Conservation (phyloP, 495 filamentous ascomycete genomes). For the Neurospora intermedia region DNA sequence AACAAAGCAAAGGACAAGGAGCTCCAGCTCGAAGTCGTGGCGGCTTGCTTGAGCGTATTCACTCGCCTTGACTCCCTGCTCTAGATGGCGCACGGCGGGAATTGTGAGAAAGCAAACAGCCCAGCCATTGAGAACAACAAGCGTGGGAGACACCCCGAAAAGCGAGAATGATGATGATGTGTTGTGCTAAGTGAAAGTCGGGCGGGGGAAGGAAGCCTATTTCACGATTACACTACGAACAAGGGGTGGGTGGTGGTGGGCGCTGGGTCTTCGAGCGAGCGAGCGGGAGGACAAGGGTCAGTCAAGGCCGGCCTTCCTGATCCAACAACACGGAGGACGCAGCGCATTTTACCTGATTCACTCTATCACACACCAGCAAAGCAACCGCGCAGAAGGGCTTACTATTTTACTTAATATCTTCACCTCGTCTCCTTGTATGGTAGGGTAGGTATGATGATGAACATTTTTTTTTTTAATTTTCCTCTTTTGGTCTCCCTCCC, state of each 20-base stretch:
- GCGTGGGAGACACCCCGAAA: not conserved
- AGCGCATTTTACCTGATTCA: no score
- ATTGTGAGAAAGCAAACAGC: not conserved
- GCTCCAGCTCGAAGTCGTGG: slow-evolving; percentile 92
- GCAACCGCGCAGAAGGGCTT: not conserved
- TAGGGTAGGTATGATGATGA: not conserved
- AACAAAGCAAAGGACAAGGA: slow-evolving; percentile 80
- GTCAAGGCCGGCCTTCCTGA: not conserved
- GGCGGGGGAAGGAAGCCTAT: not conserved
- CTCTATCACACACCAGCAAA: not conserved
- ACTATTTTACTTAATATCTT: not conserved
- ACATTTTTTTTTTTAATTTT: not conserved
- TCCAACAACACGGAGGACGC: no score
- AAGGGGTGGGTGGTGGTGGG: not conserved
- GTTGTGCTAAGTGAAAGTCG: not conserved
- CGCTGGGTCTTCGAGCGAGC: not conserved
- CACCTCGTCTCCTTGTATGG: not conserved
- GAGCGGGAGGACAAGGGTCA: not conserved
- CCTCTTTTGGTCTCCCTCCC: not conserved
- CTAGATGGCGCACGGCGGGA: slow-evolving; percentile 24
- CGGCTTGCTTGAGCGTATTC: slow-evolving; percentile 92
- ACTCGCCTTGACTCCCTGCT: slow-evolving; percentile 91
- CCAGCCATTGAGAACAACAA: not conserved
- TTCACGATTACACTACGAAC: not conserved
- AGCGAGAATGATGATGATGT: not conserved